Evolutionary conservation across 2,329 filamentous ascomycete species (phyloP).

Genomic region (Sclerotinia glacialis): DNA sequence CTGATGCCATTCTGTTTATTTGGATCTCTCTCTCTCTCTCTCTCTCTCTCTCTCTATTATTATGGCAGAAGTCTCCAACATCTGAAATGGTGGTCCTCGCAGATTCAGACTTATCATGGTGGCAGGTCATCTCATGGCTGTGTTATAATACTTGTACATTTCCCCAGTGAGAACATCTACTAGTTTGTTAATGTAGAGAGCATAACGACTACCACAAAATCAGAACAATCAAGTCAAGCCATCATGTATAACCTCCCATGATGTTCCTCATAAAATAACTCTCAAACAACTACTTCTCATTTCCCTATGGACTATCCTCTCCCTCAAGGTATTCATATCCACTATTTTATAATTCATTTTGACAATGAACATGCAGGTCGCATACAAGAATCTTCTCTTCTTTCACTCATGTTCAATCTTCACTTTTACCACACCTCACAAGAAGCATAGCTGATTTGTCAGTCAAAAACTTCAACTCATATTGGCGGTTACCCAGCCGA

Average conservation of each 20-base stretch:
- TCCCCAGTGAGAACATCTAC: background rate
- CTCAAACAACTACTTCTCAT: background rate
- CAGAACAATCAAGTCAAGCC: background rate
- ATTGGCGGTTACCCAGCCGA: background rate
- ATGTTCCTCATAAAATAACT: background rate
- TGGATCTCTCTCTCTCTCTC: background rate
- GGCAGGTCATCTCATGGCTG: background rate
- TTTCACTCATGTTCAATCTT: background rate
- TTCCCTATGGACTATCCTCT: background rate
- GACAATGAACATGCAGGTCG: background rate
- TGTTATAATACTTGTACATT: background rate
- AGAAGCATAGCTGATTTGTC: background rate
- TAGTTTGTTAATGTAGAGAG: too few relatives aligned
- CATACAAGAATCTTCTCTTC: background rate
- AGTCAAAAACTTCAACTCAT: background rate
- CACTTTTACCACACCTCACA: background rate
- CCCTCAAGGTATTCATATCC: background rate
- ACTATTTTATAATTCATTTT: too few relatives aligned
- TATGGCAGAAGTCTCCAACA: background rate
- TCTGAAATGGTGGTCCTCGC: background rate
- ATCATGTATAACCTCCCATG: background rate
- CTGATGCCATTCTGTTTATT: background rate
- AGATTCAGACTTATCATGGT: background rate
- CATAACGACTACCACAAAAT: background rate
- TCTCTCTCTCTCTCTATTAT: background rate